Percentiles rank a stretch among this genome's conserved stretches.
phyloP scores from a whole-genome alignment of 305 asterid species.

The Fraxinus xanthoxyloides region DNA sequence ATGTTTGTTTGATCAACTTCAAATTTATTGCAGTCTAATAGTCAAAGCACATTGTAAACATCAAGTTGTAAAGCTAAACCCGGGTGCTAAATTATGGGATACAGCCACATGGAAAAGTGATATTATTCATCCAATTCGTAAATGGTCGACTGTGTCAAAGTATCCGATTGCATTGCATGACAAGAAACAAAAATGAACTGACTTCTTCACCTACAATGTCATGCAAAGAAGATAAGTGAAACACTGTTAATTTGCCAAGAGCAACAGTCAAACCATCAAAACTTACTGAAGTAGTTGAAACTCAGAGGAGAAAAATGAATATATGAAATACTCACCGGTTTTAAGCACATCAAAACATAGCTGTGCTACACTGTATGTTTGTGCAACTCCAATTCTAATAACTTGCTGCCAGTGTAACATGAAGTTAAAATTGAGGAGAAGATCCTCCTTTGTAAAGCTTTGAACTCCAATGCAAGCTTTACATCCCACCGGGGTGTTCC shows the following conservation, averaged over 20 bases:
- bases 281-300: not conserved
- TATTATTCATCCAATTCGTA: not conserved
- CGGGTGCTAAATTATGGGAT: not conserved
- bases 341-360: not conserved
- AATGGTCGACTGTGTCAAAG: not conserved
- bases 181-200: not conserved
- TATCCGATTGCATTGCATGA: not conserved
- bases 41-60: not conserved
- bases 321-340: not conserved
- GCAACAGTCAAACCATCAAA: not conserved
- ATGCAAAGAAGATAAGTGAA: not conserved
- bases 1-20: not conserved
- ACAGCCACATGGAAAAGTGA: not conserved
- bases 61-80: not conserved
- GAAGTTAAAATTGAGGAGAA: conserved; percentile 59
- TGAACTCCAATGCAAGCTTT: conserved; percentile 68
- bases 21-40: not conserved
- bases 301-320: not conserved
- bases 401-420: conserved; percentile 56
- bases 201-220: not conserved
- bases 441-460: conserved; percentile 60
- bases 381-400: conserved; percentile 48
- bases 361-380: conserved; percentile 14
- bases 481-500: conserved; percentile 63
- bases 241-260: not conserved